A percentile compares a stretch with the other conserved stretches of the same genome.
Conservation (phyloP, 2,329 filamentous ascomycete genomes). For the Tolypocladium ophioglossoides region DNA sequence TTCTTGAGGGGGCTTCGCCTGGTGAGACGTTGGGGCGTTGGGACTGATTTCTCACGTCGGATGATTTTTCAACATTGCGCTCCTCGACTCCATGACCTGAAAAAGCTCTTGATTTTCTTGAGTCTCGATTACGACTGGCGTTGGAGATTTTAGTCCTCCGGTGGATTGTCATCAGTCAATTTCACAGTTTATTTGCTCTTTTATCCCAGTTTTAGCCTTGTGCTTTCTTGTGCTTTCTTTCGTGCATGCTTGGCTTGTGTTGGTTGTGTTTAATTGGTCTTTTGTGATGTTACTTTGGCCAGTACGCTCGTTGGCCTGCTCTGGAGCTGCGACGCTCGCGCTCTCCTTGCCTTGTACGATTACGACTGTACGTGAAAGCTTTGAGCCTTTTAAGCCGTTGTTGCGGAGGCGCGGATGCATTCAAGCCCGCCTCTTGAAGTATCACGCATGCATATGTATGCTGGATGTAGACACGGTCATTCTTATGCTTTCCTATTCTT, state of each 20-base stretch:
- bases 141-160: conserved; percentile 27
- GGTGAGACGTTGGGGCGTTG: conserved; percentile 17
- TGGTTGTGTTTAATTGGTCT: neutral
- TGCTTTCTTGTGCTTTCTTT: conserved; percentile 12
- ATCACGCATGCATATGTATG: neutral
- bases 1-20: conserved; percentile 9
- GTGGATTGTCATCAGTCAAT: conserved; percentile 27
- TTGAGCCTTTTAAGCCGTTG: neutral
- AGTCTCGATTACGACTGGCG: conserved; percentile 28
- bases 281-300: neutral
- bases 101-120: conserved; percentile 18
- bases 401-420: neutral
- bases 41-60: conserved; percentile 16
- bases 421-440: neutral
- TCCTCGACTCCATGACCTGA: conserved; percentile 15
- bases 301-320: neutral
- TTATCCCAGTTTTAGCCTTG: conserved; percentile 11
- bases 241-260: conserved; percentile 6
- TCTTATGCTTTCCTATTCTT: neutral
- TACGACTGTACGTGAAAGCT: neutral
- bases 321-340: neutral
- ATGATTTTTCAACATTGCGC: conserved; percentile 17
- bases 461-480: neutral
- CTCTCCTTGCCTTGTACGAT: neutral
- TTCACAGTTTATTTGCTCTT: conserved; percentile 19